These are phyloP conservation scores for Capsella bursapastoris DNA, from an alignment of 345 rosid genomes.

Conservation along the genomic window DNA sequence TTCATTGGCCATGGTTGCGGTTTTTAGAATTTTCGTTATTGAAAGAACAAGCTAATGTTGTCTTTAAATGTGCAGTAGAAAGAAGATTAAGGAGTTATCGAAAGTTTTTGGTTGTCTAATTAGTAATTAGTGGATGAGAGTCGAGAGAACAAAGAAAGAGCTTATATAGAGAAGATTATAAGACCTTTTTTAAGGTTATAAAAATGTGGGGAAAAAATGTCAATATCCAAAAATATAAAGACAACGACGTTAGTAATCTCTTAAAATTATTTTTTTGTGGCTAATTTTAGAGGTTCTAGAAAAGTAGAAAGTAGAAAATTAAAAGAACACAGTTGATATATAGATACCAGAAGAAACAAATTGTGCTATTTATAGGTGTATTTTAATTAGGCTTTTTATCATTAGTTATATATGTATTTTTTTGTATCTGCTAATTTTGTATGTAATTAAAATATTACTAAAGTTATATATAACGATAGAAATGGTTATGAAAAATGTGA, in stretches of 20 bases:
- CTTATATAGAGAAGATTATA: constrained; percentile 31
- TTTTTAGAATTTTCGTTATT: neutral
- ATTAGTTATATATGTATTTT: too few species aligned
- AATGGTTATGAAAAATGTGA: neutral
- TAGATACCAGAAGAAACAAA: neutral
- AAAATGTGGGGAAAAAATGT: neutral
- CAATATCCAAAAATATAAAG: constrained; percentile 13
- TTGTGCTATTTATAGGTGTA: neutral
- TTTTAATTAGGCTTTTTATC: neutral
- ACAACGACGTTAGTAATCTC: constrained; percentile 4
- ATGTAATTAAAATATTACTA: neutral
- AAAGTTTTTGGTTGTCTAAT: constrained; percentile 13
- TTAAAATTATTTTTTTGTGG: constrained; percentile 6
- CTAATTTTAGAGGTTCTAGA: constrained; percentile 36
- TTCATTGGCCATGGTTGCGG: constrained; percentile 46
- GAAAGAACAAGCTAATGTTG: neutral
- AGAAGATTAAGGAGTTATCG: constrained; percentile 4
- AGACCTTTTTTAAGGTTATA: constrained; percentile 26
- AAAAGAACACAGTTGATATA: too few species aligned
- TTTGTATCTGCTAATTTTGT: neutral
- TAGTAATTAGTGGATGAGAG: neutral
- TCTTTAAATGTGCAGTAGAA: constrained; percentile 10
- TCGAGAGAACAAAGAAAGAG: neutral
- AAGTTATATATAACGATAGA: neutral
- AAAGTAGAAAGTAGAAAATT: neutral